These are phyloP conservation scores for Xylariomycetidae sp. DNA, from an alignment of 2,329 filamentous ascomycete species.

Conservation along the genomic window DNA sequence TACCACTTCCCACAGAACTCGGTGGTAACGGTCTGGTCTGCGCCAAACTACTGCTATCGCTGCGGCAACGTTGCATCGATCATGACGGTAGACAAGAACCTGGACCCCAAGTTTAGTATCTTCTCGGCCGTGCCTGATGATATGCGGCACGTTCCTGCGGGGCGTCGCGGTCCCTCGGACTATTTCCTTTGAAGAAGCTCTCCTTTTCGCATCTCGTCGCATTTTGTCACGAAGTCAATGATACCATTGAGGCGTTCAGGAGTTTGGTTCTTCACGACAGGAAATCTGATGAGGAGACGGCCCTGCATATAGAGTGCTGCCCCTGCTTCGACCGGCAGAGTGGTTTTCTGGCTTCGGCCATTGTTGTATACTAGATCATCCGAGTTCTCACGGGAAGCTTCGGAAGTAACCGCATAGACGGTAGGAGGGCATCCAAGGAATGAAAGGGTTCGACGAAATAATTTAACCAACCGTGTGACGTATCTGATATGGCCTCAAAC, in stretches of 20 bases:
- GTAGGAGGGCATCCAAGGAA: too few species aligned
- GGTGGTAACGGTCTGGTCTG: constrained; percentile 96
- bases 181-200: constrained; percentile 60
- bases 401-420: too few species aligned
- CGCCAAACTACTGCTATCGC: constrained; percentile 90
- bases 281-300: too few species aligned
- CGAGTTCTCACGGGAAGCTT: too few species aligned
- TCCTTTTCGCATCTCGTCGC: constrained; percentile 14
- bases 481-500: too few species aligned
- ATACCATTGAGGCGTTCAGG: constrained; percentile 25
- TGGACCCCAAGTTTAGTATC: constrained; percentile 88
- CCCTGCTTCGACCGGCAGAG: too few species aligned
- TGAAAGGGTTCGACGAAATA: too few species aligned
- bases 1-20: constrained; percentile 95
- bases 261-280: too few species aligned
- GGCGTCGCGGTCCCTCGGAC: constrained; percentile 59
- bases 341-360: too few species aligned
- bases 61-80: constrained; percentile 97
- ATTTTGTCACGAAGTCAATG: constrained; percentile 19
- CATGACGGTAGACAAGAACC: constrained; percentile 80
- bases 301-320: too few species aligned
- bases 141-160: constrained; percentile 71
- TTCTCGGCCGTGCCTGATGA: constrained; percentile 87
- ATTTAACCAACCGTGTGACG: too few species aligned
- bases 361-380: too few species aligned